Conservation (phyloP, 2,329 filamentous ascomycete species). For the Colletotrichum melonis region DNA sequence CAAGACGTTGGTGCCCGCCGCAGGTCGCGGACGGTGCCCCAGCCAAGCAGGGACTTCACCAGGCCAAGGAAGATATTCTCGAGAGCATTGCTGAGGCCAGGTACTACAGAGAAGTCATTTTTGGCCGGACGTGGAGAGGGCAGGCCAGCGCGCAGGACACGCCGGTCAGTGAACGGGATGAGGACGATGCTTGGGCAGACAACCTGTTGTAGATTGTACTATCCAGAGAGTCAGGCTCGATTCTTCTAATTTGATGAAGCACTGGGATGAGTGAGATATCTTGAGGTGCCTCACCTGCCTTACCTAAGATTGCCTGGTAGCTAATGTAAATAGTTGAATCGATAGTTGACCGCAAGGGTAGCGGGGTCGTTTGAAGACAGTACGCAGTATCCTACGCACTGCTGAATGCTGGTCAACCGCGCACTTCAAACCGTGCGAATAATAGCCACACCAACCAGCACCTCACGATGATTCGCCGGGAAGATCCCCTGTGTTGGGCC, state of each 20-base stretch:
- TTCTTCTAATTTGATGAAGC: no score
- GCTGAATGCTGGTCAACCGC: accelerated
- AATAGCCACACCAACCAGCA: neutral
- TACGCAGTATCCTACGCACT: neutral
- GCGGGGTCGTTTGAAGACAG: neutral
- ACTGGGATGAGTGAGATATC: neutral
- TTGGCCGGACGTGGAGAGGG: conserved; percentile 52
- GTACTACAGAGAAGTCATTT: conserved; percentile 82
- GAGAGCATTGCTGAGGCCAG: conserved; percentile 94
- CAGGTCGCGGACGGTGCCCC: conserved; percentile 72
- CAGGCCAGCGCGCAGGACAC: conserved; percentile 23
- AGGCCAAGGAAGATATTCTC: conserved; percentile 88
- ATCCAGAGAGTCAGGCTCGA: neutral
- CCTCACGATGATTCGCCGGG: neutral
- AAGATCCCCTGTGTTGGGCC: neutral
- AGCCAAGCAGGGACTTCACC: conserved; percentile 79
- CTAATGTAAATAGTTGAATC: neutral
- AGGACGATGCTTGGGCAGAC: conserved; percentile 36
- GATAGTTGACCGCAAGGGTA: neutral
- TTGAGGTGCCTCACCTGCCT: neutral
- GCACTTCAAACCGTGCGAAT: neutral
- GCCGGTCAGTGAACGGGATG: conserved; percentile 31
- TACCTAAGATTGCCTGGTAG: neutral
- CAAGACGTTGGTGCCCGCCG: conserved; percentile 80
- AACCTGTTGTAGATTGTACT: conserved; percentile 23